Evolutionary conservation across 768 basidiomycete species (phyloP).

Genomic region (Fibroporia radiculosa): DNA sequence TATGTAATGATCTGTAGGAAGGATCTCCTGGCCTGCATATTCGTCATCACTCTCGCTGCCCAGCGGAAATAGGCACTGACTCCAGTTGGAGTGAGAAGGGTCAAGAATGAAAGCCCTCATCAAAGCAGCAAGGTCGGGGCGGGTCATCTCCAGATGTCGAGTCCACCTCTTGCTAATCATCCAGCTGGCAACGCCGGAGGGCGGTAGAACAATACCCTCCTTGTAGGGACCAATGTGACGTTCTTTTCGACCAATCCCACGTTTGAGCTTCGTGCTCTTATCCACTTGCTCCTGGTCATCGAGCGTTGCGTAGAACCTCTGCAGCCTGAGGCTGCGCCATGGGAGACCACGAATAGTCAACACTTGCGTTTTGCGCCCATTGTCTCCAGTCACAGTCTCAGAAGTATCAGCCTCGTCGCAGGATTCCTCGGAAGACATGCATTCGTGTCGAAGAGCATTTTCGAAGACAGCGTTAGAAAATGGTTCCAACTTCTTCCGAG

Average conservation of each 20-base stretch:
- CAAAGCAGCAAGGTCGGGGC: slow-evolving; percentile 39
- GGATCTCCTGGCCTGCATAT: not conserved
- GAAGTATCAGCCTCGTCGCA: slow-evolving; percentile 36
- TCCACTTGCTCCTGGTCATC: slow-evolving; percentile 50
- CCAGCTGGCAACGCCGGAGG: slow-evolving; percentile 58
- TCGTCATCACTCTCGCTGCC: slow-evolving; percentile 51
- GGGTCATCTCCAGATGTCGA: slow-evolving; percentile 28
- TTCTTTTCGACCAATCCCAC: slow-evolving; percentile 48
- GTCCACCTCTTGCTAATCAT: slow-evolving; percentile 72
- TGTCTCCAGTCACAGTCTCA: slow-evolving; percentile 2
- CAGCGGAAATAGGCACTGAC: slow-evolving; percentile 36
- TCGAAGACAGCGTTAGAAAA: slow-evolving; percentile 64
- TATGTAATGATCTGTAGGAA: slow-evolving; percentile 3
- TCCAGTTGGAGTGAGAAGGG: slow-evolving; percentile 43
- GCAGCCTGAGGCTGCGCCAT: slow-evolving; percentile 64
- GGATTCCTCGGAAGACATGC: slow-evolving; percentile 80
- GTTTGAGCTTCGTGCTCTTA: slow-evolving; percentile 39
- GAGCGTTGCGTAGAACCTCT: slow-evolving; percentile 50
- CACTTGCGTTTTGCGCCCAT: slow-evolving; percentile 23
- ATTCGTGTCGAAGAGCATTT: slow-evolving; percentile 62
- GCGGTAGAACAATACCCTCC: slow-evolving; percentile 51
- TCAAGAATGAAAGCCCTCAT: slow-evolving; percentile 40
- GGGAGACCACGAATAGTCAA: slow-evolving; percentile 50
- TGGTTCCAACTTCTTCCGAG: slow-evolving; percentile 41
- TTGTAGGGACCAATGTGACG: slow-evolving; percentile 48